A percentile compares a stretch with the other conserved stretches of the same genome.
These are phyloP conservation scores for Scytalidium lignicola DNA, from an alignment of 2,329 filamentous ascomycete species.

Conservation along the genomic window DNA sequence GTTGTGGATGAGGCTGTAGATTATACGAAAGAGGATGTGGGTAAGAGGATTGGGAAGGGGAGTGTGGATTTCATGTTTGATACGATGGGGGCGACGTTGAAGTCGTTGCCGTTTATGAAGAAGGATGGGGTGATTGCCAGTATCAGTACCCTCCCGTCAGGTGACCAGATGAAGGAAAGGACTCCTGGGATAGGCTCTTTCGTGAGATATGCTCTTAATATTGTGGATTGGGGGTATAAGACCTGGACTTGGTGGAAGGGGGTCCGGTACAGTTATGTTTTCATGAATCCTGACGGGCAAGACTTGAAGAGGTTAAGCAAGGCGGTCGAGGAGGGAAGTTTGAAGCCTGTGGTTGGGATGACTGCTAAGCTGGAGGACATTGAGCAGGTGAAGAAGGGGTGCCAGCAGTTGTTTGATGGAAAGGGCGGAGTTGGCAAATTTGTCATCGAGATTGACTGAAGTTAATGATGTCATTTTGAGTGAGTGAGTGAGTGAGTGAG, in stretches of 20 bases:
- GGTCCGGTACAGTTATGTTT: conserved; percentile 33
- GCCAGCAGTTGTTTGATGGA: conserved; percentile 30
- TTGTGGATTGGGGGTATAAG: conserved; percentile 26
- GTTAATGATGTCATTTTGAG: conserved; percentile 6
- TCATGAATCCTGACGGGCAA: conserved; percentile 27
- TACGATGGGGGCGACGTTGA: conserved; percentile 32
- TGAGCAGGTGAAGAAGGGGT: conserved; percentile 31
- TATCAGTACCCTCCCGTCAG: conserved; percentile 32
- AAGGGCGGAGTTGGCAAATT: conserved; percentile 38
- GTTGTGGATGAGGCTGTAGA: conserved; percentile 36
- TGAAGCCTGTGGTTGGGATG: conserved; percentile 31
- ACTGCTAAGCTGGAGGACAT: conserved; percentile 30
- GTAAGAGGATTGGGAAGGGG: conserved; percentile 24
- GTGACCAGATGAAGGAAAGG: conserved; percentile 28
- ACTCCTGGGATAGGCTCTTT: conserved; percentile 22
- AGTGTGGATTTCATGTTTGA: conserved; percentile 40
- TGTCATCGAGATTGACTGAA: conserved; percentile 30
- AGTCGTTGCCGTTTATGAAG: conserved; percentile 32
- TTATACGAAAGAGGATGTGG: conserved; percentile 31
- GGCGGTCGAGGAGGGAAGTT: conserved; percentile 25
- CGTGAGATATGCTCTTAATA: conserved; percentile 23
- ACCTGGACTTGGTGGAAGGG: conserved; percentile 29
- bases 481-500: neutral
- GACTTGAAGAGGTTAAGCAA: conserved; percentile 28
- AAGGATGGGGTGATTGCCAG: conserved; percentile 31